phyloP scores from a whole-genome alignment of 1,139 yeast species.

The Candida sp. region DNA sequence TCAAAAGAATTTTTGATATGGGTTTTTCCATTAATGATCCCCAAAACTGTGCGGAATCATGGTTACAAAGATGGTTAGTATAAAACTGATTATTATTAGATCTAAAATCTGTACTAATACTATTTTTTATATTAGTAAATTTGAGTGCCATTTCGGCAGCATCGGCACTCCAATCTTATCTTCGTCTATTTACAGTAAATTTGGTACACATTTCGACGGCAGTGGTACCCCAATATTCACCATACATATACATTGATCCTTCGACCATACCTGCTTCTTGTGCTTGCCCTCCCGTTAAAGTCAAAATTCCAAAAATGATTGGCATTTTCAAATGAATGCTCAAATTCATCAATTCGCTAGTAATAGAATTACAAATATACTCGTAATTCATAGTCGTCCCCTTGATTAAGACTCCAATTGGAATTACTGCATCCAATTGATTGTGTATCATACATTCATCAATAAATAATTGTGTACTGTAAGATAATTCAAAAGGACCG shows the following conservation, averaged over 20 bases:
- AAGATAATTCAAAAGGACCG: constrained; percentile 92
- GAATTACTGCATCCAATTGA: constrained; percentile 81
- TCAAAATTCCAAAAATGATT: constrained; percentile 87
- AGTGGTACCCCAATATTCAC: constrained; percentile 98
- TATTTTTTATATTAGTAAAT: constrained; percentile 15
- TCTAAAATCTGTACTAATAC: too few species aligned
- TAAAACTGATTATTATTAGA: too few species aligned
- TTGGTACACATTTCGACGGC: constrained; percentile 63
- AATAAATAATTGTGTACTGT: constrained; percentile 58
- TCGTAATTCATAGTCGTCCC: constrained; percentile 99
- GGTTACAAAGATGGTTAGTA: too few species aligned
- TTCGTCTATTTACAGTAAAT: too few species aligned
- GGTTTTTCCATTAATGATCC: too few species aligned
- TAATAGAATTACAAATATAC: constrained; percentile 88
- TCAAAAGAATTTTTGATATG: too few species aligned
- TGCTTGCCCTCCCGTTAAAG: constrained; percentile 93
- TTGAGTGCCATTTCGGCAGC: constrained; percentile 58
- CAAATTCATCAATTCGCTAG: constrained; percentile 80
- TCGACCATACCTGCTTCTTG: constrained; percentile 83
- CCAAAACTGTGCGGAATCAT: too few species aligned
- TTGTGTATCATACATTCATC: constrained; percentile 43
- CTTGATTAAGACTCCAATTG: constrained; percentile 92
- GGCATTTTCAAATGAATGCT: constrained; percentile 74
- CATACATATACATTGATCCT: constrained; percentile 86
- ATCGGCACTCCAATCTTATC: too few species aligned